Conservation (phyloP, 1,284 basidiomycete genomes). For the Ustilago nuda region DNA sequence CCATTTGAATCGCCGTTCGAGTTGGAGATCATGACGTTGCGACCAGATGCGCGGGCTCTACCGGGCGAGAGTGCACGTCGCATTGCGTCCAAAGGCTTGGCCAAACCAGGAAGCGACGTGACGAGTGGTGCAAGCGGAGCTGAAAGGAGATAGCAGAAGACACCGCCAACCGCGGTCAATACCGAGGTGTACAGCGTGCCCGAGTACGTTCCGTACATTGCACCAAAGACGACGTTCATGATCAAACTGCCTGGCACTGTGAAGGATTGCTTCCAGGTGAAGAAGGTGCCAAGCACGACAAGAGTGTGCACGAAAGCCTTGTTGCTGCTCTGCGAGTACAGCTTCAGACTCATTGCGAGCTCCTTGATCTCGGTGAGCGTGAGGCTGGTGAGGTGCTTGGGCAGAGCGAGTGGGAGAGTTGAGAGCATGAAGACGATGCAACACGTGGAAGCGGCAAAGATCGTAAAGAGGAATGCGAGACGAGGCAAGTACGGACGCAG, state of each 20-base stretch:
- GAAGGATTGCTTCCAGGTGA: constrained; percentile 68
- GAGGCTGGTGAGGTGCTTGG: constrained; percentile 62
- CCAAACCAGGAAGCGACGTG: constrained; percentile 56
- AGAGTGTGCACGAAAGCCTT: constrained; percentile 60
- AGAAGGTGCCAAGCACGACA: constrained; percentile 60
- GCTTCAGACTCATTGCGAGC: constrained; percentile 56
- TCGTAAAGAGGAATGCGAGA: constrained; percentile 48
- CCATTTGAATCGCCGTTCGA: constrained; percentile 20
- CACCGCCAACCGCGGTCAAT: constrained; percentile 64
- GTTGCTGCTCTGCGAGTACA: constrained; percentile 54
- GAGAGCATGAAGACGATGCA: constrained; percentile 60
- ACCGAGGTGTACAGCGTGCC: constrained; percentile 64
- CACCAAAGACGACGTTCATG: constrained; percentile 68
- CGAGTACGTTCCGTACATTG: constrained; percentile 66
- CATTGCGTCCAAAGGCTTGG: constrained; percentile 64
- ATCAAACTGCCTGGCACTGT: constrained; percentile 66
- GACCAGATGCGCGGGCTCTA: constrained; percentile 34
- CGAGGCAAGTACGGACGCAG: constrained; percentile 59
- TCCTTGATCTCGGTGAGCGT: constrained; percentile 65
- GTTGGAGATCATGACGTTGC: constrained; percentile 50
- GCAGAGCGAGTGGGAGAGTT: constrained; percentile 64
- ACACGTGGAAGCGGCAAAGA: constrained; percentile 61
- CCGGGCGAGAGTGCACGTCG: constrained; percentile 53
- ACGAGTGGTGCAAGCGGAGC: constrained; percentile 59
- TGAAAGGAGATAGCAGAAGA: constrained; percentile 64